Conservation (phyloP, 495 filamentous ascomycete species). For the Mycothermus thermophilus region DNA sequence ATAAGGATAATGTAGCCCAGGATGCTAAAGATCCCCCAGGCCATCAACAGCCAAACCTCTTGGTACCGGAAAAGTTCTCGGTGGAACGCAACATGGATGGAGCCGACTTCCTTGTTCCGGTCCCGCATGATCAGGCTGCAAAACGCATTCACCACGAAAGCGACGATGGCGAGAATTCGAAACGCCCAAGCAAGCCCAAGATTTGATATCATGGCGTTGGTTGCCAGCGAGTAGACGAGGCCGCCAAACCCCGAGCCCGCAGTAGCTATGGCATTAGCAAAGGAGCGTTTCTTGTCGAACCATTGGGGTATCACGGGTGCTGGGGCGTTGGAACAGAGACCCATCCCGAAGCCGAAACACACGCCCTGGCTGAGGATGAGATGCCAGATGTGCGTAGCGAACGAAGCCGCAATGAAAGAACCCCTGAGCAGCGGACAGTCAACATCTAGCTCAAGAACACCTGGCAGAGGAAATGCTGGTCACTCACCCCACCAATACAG, state of each 20-base stretch:
- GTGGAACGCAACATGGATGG: slow-evolving; percentile 50
- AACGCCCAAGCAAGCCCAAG: slow-evolving; percentile 53
- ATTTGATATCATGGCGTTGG: slow-evolving; percentile 46
- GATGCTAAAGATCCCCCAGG: slow-evolving; percentile 57
- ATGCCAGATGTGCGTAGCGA: slow-evolving; percentile 56
- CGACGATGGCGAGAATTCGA: slow-evolving; percentile 49
- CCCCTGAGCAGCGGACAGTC: slow-evolving; percentile 20
- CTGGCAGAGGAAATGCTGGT: too few relatives aligned
- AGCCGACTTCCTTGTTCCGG: slow-evolving; percentile 53
- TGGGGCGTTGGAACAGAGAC: slow-evolving; percentile 60
- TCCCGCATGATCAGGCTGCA: slow-evolving; percentile 48
- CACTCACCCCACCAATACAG: slow-evolving; percentile 37
- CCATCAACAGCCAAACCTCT: slow-evolving; percentile 50
- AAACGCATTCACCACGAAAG: slow-evolving; percentile 43
- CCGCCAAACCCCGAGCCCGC: slow-evolving; percentile 67
- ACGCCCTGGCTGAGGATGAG: slow-evolving; percentile 65
- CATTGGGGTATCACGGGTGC: slow-evolving; percentile 64
- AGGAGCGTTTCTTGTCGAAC: slow-evolving; percentile 54
- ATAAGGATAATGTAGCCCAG: slow-evolving; percentile 59
- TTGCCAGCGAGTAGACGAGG: slow-evolving; percentile 43
- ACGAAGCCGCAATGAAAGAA: slow-evolving; percentile 52
- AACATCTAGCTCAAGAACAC: too few relatives aligned
- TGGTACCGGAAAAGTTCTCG: slow-evolving; percentile 42
- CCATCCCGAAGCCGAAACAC: slow-evolving; percentile 61
- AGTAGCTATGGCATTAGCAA: slow-evolving; percentile 61